Evolutionary conservation across 352 stramenopile genomes (phyloP), one percentile per base, ranked within the genome.

Genomic region (Phytophthora europaea): DNA sequence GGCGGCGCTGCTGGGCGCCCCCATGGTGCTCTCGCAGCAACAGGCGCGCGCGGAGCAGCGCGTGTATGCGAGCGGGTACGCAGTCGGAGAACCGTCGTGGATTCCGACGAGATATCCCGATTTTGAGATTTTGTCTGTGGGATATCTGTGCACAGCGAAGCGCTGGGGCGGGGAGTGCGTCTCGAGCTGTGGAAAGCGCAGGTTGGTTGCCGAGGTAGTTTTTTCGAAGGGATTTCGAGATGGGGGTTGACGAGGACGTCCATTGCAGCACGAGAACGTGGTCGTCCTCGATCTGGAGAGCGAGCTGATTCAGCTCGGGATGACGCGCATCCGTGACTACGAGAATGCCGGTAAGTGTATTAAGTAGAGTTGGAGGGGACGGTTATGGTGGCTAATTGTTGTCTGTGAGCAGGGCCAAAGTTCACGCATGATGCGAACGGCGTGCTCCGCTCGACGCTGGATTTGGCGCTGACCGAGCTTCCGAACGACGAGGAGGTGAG

Each of bases 121-220:
- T 67, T 67, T 22, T 31, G 31, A 76, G 53, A 54, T 73, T 52
- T 52, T 16, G 34, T 51, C 18, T 6, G 26, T 54, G 15, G n/a
- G 22, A 76, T n/a, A 51, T 72, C 15, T 56, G 28, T 55, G 2
- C 64, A 18, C 55, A 96, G 89, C 6, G 88, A 96, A 71, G 87
- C 87, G 9, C 70, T 96, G 33, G 89, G 89, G 48, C 82, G 88
- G 54, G 89, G 88, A 58, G 85, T 96, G 53, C 89, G 89, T 38
- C 79, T 95, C 18, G 89, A 96, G 73, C 79, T 92, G 55, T 96
- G 89, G 89, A 96, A 96, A 76, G 89, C 89, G 33, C 91, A 95
- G 79, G 89, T 94, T 33, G 4, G 73, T 58, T 6, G 8, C 10
- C 9, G 2, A 10, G 23, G 3, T 59, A 47, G 72, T 20, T 43